Evolutionary conservation across 2,329 filamentous ascomycete species (phyloP).

Genomic region (Colletotrichum paranaense): DNA sequence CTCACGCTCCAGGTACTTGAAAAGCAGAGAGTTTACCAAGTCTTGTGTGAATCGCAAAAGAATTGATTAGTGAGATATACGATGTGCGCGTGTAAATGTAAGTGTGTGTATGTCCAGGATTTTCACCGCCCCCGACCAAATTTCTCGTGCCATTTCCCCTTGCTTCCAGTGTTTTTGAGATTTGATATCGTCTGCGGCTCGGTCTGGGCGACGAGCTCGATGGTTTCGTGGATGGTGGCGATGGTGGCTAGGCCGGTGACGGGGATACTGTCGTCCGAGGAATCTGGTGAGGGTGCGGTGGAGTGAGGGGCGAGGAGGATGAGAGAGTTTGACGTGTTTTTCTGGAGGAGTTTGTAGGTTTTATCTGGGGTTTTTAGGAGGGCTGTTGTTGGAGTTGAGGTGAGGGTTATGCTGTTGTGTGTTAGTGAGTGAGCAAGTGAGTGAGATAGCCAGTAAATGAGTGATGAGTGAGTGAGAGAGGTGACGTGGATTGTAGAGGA

Average conservation of each 20-base stretch:
- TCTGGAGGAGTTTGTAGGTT: slow-evolving; percentile 71
- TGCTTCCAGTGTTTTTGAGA: slow-evolving; percentile 43
- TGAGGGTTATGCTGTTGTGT: slow-evolving; percentile 56
- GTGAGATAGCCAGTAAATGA: no score
- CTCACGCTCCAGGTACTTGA: background rate
- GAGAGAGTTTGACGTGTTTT: slow-evolving; percentile 76
- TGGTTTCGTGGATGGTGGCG: slow-evolving; percentile 70
- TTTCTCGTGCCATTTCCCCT: slow-evolving; percentile 71
- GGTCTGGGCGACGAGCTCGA: slow-evolving; percentile 64
- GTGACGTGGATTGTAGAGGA: background rate
- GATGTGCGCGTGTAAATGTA: no score
- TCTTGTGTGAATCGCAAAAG: background rate
- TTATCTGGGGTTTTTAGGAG: slow-evolving; percentile 63
- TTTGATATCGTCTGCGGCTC: slow-evolving; percentile 43
- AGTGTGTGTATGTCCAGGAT: no score
- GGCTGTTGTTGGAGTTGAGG: slow-evolving; percentile 60
- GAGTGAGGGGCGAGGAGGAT: slow-evolving; percentile 60
- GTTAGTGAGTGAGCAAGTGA: background rate
- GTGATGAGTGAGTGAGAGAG: background rate
- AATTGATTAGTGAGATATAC: background rate
- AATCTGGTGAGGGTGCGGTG: slow-evolving; percentile 16
- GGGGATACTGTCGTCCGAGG: slow-evolving; percentile 29
- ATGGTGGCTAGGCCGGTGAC: slow-evolving; percentile 57
- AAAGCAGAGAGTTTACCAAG: background rate
- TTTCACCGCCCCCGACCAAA: slow-evolving; percentile 60